phyloP scores from a whole-genome alignment of 345 rosid genomes.

The Eucalyptus polyanthemos region DNA sequence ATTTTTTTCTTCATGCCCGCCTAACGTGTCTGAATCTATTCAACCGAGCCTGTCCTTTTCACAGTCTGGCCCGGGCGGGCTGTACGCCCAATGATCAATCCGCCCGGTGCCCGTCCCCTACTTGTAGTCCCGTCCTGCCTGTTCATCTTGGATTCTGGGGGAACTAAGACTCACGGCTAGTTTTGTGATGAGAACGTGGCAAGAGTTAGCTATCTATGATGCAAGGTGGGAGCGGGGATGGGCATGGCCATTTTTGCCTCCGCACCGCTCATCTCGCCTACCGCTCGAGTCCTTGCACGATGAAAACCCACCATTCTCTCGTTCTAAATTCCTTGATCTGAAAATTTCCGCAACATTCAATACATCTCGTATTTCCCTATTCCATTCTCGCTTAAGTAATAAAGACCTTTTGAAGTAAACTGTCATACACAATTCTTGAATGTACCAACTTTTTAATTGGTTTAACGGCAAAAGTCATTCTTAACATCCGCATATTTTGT shows the following conservation, averaged over 20 bases:
- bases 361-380: not conserved
- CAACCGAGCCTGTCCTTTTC: not conserved
- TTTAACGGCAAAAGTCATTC: not conserved
- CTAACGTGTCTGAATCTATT: not conserved
- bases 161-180: not conserved
- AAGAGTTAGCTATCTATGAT: not conserved
- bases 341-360: not conserved
- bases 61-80: not conserved
- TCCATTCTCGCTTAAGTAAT: not conserved
- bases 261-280: not conserved
- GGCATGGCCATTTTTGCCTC: not conserved
- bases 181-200: not conserved
- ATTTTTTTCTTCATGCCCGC: not conserved
- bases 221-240: not conserved
- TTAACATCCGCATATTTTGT: not conserved
- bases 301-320: not conserved
- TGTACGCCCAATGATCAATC: not conserved
- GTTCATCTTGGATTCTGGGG: not conserved
- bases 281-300: not conserved
- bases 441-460: not conserved
- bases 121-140: not conserved
- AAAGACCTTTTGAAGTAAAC: not conserved
- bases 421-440: not conserved
- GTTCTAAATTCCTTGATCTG: not conserved
- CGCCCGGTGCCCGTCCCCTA: not conserved